Base-by-base conservation (phyloP, 2,329 filamentous ascomycete genomes). In the Stachybotrys chartarum region DNA sequence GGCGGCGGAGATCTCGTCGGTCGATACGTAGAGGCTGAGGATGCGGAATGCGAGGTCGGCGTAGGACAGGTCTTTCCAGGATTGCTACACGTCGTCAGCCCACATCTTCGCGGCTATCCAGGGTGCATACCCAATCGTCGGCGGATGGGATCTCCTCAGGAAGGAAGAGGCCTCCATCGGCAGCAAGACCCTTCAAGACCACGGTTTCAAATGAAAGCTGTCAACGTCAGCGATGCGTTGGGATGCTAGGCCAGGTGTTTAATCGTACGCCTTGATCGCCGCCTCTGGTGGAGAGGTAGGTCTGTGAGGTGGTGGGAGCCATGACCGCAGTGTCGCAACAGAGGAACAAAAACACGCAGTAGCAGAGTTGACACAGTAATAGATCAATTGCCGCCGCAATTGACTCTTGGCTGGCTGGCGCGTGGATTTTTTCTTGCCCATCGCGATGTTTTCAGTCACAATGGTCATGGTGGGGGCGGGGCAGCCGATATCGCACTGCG, bases 181-280 rank as follows among this genome's bases (percentile, higher is more conserved):
- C 78, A 55, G 90, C 91, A 55, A 96, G 83, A 50, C 91, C 91
- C 71, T 95, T 93, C 58, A 95, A 78, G 44, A 96, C 90, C 49
- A 91, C 90, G 53, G 90, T 85, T 73, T 96, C 91, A 69, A 96
- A 95, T 52, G 89, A 90, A 63, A 94, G 80, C 87, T 91, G 61
- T 30, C 10, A 59, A 46, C 3, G 18, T 10, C 16, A 1, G 45
- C 45, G 18, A n/a, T n/a, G 45, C 16, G 18, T 8, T 10, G 6
- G 45, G 45, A 47, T n/a, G 45, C 16, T 4, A 24, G 24, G 24
- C 24, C 24, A 47, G n/a, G 45, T 8, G 6, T 47, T 6, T 14
- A 3, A 2, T 31, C 58, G 7, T 62, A 65, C 63, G 54, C 61
- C 63, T 24, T 65, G 63, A 51, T 65, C 63, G n/a, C 63, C 63